Evolutionary conservation across 345 rosid genomes (phyloP).

Genomic region (Streptanthus diversifolius): DNA sequence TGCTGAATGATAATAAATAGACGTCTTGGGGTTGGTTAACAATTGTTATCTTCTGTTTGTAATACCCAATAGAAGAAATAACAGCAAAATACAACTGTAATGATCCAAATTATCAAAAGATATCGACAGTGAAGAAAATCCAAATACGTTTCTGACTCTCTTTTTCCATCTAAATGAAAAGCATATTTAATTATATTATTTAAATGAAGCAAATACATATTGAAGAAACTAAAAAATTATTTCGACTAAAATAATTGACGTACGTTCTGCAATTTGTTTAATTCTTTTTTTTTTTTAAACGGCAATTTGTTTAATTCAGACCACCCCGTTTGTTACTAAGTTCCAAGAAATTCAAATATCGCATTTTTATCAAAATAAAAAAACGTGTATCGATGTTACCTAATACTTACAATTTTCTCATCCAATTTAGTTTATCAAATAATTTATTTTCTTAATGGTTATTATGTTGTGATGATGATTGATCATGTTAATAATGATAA

Average conservation of each 20-base stretch:
- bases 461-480: no score
- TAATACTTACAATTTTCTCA: no score
- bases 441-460: no score
- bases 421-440: no score
- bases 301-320: background rate
- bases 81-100: conserved; percentile 32
- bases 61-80: background rate
- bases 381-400: no score
- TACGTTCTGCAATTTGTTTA: background rate
- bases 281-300: no score
- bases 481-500: no score
- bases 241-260: background rate
- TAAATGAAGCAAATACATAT: background rate
- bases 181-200: background rate
- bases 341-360: no score
- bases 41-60: conserved; percentile 24
- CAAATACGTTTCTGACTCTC: conserved; percentile 6
- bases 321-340: no score
- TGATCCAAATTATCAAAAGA: conserved; percentile 18
- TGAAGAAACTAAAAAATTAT: background rate
- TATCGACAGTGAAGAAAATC: conserved; percentile 17
- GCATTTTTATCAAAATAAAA: no score
- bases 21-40: conserved; percentile 26
- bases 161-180: background rate
- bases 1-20: conserved; percentile 25